These are phyloP conservation scores for Prunus kanzakura DNA, from an alignment of 306 rosid genomes.

Conservation along the genomic window DNA sequence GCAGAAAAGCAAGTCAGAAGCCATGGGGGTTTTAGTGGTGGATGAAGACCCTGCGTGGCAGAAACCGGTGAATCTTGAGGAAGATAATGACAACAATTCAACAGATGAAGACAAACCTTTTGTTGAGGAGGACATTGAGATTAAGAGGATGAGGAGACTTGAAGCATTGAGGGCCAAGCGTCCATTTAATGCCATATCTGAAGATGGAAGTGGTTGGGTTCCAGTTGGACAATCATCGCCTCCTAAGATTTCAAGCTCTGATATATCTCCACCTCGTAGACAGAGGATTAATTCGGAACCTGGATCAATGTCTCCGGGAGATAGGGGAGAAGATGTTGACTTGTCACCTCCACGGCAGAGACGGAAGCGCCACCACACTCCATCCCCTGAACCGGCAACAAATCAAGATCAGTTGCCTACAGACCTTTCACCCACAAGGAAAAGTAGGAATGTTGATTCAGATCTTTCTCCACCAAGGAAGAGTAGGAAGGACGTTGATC, in stretches of 20 bases:
- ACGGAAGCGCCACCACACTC: slow-evolving; percentile 36
- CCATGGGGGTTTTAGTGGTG: slow-evolving; percentile 58
- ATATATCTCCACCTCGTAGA: slow-evolving; percentile 67
- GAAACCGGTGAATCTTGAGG: slow-evolving; percentile 64
- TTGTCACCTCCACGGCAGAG: slow-evolving; percentile 45
- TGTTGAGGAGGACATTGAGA: slow-evolving; percentile 83
- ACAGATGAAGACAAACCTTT: slow-evolving; percentile 72
- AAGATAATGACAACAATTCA: slow-evolving; percentile 47
- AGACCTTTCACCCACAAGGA: slow-evolving; percentile 25
- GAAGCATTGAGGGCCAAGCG: slow-evolving; percentile 67
- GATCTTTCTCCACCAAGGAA: slow-evolving; percentile 16
- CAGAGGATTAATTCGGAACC: slow-evolving; percentile 49
- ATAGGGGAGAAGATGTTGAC: slow-evolving; percentile 35
- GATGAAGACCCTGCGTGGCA: slow-evolving; percentile 92
- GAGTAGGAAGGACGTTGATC: background rate
- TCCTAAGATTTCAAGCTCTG: slow-evolving; percentile 26
- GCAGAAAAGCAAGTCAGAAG: slow-evolving; percentile 38
- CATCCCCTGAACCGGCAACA: slow-evolving; percentile 43
- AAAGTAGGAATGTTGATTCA: slow-evolving; percentile 7
- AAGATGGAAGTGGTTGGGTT: slow-evolving; percentile 98
- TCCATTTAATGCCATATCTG: slow-evolving; percentile 62
- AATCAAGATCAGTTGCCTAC: slow-evolving; percentile 31
- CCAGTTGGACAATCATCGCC: slow-evolving; percentile 55
- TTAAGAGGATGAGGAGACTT: slow-evolving; percentile 81
- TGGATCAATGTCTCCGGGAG: slow-evolving; percentile 28